phyloP scores from a whole-genome alignment of 352 stramenopile species.

The Phytophthora fragariaefolia region DNA sequence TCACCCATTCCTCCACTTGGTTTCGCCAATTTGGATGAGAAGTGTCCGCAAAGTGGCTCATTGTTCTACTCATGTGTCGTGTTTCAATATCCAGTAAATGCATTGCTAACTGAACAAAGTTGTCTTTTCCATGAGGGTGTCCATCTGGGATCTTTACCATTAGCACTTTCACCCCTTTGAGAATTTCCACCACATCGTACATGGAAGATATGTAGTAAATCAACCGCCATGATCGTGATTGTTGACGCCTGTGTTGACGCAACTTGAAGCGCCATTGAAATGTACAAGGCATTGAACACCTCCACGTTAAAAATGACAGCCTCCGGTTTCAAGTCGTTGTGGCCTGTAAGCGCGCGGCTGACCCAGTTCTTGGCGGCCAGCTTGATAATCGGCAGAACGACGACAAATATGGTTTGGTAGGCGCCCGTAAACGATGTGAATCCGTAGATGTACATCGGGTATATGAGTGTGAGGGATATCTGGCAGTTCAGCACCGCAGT shows the following conservation, averaged over 20 bases:
- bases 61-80: not conserved
- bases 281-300: constrained; percentile 41
- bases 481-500: constrained; percentile 26
- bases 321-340: constrained; percentile 39
- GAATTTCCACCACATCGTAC: constrained; percentile 11
- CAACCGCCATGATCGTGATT: constrained; percentile 16
- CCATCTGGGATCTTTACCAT: constrained; percentile 20
- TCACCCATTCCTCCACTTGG: constrained; percentile 2
- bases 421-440: constrained; percentile 23
- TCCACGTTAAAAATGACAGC: constrained; percentile 53
- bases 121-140: constrained; percentile 8
- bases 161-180: constrained; percentile 24
- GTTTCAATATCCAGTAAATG: constrained; percentile 15
- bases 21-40: constrained; percentile 1
- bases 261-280: constrained; percentile 24
- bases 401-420: constrained; percentile 24
- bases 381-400: constrained; percentile 23
- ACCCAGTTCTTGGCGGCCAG: constrained; percentile 34
- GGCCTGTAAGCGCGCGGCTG: constrained; percentile 23
- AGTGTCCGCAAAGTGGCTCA: not conserved
- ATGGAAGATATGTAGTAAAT: constrained; percentile 38
- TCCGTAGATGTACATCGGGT: constrained; percentile 38
- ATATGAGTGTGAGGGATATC: constrained; percentile 29
- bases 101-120: constrained; percentile 29
- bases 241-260: constrained; percentile 17